Evolutionary conservation across 1,139 yeast genomes (phyloP), one percentile per base, ranked within the genome.

Genomic region (Ogataea hybrid): DNA sequence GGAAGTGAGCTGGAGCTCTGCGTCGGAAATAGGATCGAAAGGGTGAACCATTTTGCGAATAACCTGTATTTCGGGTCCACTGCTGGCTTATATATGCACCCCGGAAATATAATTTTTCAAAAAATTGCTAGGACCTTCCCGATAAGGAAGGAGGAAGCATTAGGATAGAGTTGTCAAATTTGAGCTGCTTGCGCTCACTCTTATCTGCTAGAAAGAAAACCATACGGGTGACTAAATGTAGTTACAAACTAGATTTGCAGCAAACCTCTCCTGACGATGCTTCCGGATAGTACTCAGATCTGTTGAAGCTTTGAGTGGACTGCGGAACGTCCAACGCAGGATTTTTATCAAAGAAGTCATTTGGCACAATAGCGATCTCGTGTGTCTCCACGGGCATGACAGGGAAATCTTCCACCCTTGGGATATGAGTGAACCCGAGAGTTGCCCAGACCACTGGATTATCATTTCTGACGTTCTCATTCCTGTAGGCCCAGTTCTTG

Each of bases 361-460:
- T 69, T 41, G 96, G 96, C 41, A 75, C 73, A 49, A 87, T 72
- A 49, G 79, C 75, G 54, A 86, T 80, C 61, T 75, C 82, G 63
- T 77, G 69, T 54, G 79, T 79, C 69, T 87, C 95, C 45, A 81
- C 85, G 32, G 95, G 94, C 96, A 87, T 87, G 48, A 87, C 94
- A 41, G 95, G 95, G 84, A 85, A 87, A 65, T 87, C 95, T 69
- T 87, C 96, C 27, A 84, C 84, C 59, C 90, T 77, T 54, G 95
- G 95, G 58, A 86, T 79, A 63, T 87, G 96, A 20, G 95, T 87
- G 69, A 87, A 77, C 23, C 90, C 94, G 62, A 87, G 66, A 37
- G 95, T 85, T 55, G 89, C 88, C 95, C 95, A 87, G 43, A 87
- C 81, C 44, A 87, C 94, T 51, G 82, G 64, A 56, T 87, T 94